These are phyloP conservation scores for Salvia sclarea DNA, from an alignment of 305 asterid genomes.

Conservation along the genomic window DNA sequence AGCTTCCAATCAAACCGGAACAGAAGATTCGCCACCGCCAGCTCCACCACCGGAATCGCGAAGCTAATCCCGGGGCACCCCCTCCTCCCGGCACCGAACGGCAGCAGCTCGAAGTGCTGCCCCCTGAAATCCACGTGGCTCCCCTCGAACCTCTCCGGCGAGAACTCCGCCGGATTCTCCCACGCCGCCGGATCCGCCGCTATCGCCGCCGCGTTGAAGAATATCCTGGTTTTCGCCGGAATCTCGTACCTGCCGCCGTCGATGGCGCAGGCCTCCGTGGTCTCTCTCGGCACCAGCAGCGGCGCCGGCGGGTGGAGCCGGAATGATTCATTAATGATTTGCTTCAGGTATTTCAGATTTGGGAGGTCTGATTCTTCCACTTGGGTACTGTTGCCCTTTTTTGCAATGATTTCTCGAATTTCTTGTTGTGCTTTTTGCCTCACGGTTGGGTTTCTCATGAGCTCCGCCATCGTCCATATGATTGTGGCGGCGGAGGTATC, in stretches of 20 bases:
- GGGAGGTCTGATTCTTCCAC: slow-evolving; percentile 38
- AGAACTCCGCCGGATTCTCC: slow-evolving; percentile 49
- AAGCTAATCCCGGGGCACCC: slow-evolving; percentile 57
- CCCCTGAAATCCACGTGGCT: slow-evolving; percentile 51
- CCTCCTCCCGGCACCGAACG: slow-evolving; percentile 64
- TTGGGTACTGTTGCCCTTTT: slow-evolving; percentile 19
- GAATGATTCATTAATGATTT: slow-evolving; percentile 50
- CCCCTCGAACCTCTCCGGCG: slow-evolving; percentile 50
- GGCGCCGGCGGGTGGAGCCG: slow-evolving; percentile 63
- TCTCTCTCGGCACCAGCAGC: slow-evolving; percentile 45
- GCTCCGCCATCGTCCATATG: slow-evolving; percentile 64
- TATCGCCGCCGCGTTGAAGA: slow-evolving; percentile 45
- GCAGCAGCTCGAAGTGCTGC: slow-evolving; percentile 49
- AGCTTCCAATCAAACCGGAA: slow-evolving; percentile 53
- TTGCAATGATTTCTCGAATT: slow-evolving; percentile 29
- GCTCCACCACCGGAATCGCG: slow-evolving; percentile 47
- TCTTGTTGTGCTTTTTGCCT: slow-evolving; percentile 44
- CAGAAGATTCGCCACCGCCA: slow-evolving; percentile 56
- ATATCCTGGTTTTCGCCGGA: slow-evolving; percentile 46
- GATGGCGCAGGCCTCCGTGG: slow-evolving; percentile 36
- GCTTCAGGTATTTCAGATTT: slow-evolving; percentile 44
- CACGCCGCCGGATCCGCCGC: slow-evolving; percentile 45
- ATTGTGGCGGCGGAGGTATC: slow-evolving; percentile 50
- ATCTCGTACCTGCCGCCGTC: slow-evolving; percentile 39
- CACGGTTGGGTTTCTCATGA: slow-evolving; percentile 41